Evolutionary conservation across 306 rosid species (phyloP), one percentile per base, ranked within the genome.

Genomic region (Carpinus viminea): DNA sequence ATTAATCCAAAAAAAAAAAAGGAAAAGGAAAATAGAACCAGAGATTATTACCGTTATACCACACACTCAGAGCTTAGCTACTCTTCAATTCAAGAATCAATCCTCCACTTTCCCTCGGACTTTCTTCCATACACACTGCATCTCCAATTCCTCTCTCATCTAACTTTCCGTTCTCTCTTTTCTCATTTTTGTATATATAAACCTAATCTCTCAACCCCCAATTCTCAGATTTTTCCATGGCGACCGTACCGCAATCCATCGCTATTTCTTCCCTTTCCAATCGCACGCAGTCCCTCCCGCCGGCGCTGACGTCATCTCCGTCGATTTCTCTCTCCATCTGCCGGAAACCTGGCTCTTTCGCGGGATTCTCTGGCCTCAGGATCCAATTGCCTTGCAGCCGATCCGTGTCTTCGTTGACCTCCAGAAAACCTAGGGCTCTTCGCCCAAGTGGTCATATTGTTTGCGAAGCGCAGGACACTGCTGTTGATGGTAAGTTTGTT

Each of bases 401-500:
- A 70, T 13, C 59, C 11, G 55, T 50, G 9, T 48, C 74, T 50
- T 70, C 59, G 43, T 70, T 21, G 24, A 51, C 59, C 41, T 48
- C 59, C 45, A 70, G 74, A 48, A 70, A 70, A 12, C 13, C 12
- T 15, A 48, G 57, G 41, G n/a, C 21, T 70, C 20, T 26, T 28
- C 12, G 41, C 36, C 56, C 5, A 70, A 24, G 74, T 21, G 43
- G 45, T 21, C 45, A 41, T 20, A 28, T 70, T 48, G 31, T 50
- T 28, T 70, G 43, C 31, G 57, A 70, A 70, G 45, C 34, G 48
- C 74, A 70, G 45, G 74, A 70, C 9, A 70, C 20, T 2, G 36
- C 74, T 70, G 59, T 70, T 70, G 74, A 70, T 13, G 15, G 74
- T 70, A 70, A 70, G 21, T 70, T 65, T 20, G 18, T 68, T 4